These are phyloP conservation scores for Excoecaria cochinchinensis DNA, from an alignment of 345 rosid genomes.

Conservation along the genomic window DNA sequence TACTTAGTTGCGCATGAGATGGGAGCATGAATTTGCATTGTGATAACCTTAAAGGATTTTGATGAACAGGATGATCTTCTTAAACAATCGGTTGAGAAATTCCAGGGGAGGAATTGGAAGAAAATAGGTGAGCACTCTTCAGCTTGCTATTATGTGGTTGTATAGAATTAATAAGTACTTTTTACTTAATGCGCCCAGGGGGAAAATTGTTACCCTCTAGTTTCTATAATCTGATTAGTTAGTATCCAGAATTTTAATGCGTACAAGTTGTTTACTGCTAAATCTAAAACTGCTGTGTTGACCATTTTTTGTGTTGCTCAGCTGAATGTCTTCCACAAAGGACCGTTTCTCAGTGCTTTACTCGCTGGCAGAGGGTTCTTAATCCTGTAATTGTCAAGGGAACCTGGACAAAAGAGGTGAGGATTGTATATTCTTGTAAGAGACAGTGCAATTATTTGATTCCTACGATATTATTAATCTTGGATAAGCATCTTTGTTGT, in stretches of 20 bases:
- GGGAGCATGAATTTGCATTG: not conserved
- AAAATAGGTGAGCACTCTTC: constrained; percentile 18
- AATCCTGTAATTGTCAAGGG: constrained; percentile 30
- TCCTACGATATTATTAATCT: not conserved
- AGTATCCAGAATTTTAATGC: not conserved
- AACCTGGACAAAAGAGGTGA: constrained; percentile 34
- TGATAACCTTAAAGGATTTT: constrained; percentile 3
- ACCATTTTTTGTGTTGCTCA: constrained; percentile 9
- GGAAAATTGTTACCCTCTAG: not conserved
- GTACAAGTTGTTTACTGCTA: not conserved
- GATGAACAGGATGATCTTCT: constrained; percentile 27
- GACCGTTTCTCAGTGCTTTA: constrained; percentile 32
- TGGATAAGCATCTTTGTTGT: not conserved
- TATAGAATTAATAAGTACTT: too few species aligned
- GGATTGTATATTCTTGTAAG: not conserved
- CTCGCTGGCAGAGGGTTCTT: constrained; percentile 32
- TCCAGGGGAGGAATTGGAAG: constrained; percentile 31
- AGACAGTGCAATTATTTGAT: not conserved
- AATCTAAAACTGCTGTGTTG: not conserved
- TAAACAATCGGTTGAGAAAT: constrained; percentile 19
- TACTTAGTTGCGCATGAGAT: not conserved
- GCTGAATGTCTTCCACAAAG: constrained; percentile 31
- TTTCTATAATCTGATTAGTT: not conserved
- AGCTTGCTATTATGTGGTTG: not conserved
- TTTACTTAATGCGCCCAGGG: too few species aligned